A percentile compares a stretch with the other conserved stretches of the same genome.
Evolutionary conservation across 2,329 filamentous ascomycete genomes (phyloP).

Genomic region (Cordyceps cicadae): DNA sequence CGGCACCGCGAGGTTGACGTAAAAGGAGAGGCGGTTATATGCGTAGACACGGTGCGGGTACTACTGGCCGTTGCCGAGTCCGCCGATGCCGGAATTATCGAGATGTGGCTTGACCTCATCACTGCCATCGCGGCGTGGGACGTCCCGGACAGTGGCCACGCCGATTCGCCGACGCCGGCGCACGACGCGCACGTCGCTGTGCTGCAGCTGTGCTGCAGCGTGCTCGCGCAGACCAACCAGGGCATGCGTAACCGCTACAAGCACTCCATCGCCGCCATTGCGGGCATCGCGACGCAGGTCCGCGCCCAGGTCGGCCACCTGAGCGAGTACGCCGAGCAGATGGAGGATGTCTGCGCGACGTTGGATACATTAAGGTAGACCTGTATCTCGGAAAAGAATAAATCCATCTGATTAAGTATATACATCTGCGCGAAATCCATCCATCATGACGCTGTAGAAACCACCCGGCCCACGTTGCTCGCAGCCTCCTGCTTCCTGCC

Average conservation of each 20-base stretch:
- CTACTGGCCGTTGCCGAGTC: conserved; percentile 43
- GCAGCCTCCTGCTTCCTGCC: conserved; percentile 18
- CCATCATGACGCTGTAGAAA: conserved; percentile 10
- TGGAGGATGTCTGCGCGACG: conserved; percentile 37
- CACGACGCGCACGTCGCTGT: conserved; percentile 46
- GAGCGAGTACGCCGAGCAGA: conserved; percentile 29
- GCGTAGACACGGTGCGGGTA: conserved; percentile 47
- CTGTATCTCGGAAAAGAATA: neutral
- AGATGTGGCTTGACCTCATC: conserved; percentile 50
- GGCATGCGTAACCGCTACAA: conserved; percentile 42
- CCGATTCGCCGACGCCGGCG: conserved; percentile 15
- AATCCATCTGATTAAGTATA: neutral
- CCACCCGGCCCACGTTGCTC: conserved; percentile 13
- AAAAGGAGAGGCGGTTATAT: conserved; percentile 33
- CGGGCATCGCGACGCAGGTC: conserved; percentile 39
- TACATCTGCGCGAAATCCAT: neutral
- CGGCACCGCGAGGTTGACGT: conserved; percentile 18
- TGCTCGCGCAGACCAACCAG: conserved; percentile 38
- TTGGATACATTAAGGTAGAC: conserved; percentile 15
- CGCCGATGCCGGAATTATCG: conserved; percentile 29
- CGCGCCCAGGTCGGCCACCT: conserved; percentile 22
- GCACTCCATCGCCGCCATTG: conserved; percentile 42
- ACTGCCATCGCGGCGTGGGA: conserved; percentile 43
- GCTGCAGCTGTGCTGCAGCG: conserved; percentile 45
- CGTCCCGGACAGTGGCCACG: conserved; percentile 23